Conservation (phyloP, 192 early-diverging fungal species). For the Globomyces pollinis-pini region DNA sequence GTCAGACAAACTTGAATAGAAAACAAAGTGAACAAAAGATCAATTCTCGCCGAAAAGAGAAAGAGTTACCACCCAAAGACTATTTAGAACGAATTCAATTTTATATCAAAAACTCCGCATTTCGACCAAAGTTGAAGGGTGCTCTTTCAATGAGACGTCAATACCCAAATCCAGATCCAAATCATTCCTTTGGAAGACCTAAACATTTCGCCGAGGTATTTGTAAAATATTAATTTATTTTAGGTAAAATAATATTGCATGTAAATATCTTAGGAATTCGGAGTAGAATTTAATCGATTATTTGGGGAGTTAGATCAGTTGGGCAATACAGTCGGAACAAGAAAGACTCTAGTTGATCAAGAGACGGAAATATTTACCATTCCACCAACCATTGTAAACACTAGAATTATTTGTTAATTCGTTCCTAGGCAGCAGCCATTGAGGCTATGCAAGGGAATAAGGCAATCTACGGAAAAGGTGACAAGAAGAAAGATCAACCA, state of each 20-base stretch:
- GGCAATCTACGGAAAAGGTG: not conserved
- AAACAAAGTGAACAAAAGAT: not conserved
- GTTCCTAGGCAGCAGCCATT: constrained; percentile 8
- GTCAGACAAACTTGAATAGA: not conserved
- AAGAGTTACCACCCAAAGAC: not conserved
- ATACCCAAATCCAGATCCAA: not conserved
- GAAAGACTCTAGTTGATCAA: not conserved
- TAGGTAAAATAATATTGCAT: too few relatives aligned
- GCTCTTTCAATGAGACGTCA: not conserved
- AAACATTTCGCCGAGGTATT: not conserved
- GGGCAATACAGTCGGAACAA: not conserved
- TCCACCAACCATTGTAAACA: constrained; percentile 4
- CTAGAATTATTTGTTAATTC: not conserved
- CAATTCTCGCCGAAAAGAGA: not conserved
- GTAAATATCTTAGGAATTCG: constrained; percentile 1
- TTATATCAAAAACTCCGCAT: not conserved
- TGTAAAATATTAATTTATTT: not conserved
- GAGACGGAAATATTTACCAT: constrained; percentile 6
- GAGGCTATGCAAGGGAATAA: constrained; percentile 3
- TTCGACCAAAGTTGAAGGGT: constrained; percentile 6
- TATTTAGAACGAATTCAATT: not conserved
- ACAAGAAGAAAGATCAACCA: not conserved
- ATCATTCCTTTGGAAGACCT: constrained; percentile 1
- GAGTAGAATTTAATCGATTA: constrained; percentile 3
- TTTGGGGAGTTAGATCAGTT: constrained; percentile 2